These are phyloP conservation scores for Grosmannia serpens DNA, from an alignment of 2,329 filamentous ascomycete species.

Conservation along the genomic window DNA sequence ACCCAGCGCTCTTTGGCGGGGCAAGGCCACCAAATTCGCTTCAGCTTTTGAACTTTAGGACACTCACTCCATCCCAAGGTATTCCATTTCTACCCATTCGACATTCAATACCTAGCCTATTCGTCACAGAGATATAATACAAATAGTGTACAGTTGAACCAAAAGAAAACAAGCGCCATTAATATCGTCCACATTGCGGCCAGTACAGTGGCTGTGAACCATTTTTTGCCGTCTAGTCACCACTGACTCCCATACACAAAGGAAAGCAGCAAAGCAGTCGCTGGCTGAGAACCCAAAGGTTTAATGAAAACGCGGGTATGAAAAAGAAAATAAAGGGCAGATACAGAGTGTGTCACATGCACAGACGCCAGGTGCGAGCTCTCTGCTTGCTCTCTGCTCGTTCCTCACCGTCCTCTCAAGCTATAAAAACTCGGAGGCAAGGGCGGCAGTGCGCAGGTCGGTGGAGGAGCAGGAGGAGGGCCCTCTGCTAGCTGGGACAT, in stretches of 20 bases:
- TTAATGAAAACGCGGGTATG: not conserved
- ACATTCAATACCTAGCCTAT: not conserved
- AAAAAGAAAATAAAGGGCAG: not conserved
- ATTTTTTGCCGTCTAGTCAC: not conserved
- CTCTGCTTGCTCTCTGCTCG: too few species aligned
- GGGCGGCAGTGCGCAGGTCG: conserved; percentile 42
- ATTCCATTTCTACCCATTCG: too few species aligned
- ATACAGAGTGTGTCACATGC: not conserved
- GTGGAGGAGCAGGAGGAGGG: conserved; percentile 42
- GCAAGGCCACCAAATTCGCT: not conserved
- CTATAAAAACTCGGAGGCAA: conserved; percentile 10
- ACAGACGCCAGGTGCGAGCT: not conserved
- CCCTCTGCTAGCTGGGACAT: conserved; percentile 39
- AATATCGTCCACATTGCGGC: not conserved
- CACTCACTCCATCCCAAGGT: not conserved
- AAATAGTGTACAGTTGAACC: not conserved
- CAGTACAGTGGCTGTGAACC: not conserved
- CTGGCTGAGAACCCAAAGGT: not conserved
- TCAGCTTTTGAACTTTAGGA: not conserved
- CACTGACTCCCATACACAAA: not conserved
- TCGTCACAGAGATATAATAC: not conserved
- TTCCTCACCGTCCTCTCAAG: not conserved
- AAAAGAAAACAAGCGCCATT: not conserved
- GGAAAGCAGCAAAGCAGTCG: not conserved
- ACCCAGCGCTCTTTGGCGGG: not conserved